Evolutionary conservation across 202 grass and related monocot genomes (phyloP).

Genomic region (Saccharum hybrid): DNA sequence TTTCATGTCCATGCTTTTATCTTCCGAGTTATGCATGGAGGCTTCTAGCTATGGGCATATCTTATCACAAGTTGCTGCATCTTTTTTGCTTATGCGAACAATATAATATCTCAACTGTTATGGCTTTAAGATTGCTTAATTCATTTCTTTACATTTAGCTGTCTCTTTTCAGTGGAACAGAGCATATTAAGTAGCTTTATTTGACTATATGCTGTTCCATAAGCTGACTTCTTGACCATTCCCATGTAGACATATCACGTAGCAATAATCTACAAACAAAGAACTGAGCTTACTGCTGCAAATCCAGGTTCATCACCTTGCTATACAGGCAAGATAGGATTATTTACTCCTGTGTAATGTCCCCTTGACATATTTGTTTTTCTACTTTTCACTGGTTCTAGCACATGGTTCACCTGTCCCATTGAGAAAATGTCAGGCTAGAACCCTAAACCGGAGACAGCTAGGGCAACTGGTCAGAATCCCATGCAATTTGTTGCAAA

Average conservation of each 20-base stretch:
- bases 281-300: slow-evolving; percentile 30
- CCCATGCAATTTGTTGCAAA: slow-evolving; percentile 5
- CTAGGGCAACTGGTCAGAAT: slow-evolving; percentile 26
- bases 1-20: background rate
- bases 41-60: slow-evolving; percentile 24
- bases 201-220: slow-evolving; percentile 45
- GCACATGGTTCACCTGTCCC: slow-evolving; percentile 18
- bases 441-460: slow-evolving; percentile 30
- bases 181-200: slow-evolving; percentile 34
- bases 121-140: background rate
- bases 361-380: slow-evolving; percentile 7
- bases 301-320: slow-evolving; percentile 33
- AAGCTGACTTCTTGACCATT: slow-evolving; percentile 47
- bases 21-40: background rate
- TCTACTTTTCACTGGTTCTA: background rate
- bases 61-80: slow-evolving; percentile 10
- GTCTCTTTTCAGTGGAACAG: slow-evolving; percentile 46
- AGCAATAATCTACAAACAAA: slow-evolving; percentile 37
- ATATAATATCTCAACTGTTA: background rate
- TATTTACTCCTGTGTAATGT: slow-evolving; percentile 27
- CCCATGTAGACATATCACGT: slow-evolving; percentile 31
- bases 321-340: slow-evolving; percentile 12
- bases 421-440: slow-evolving; percentile 31
- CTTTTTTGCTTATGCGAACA: slow-evolving; percentile 18
- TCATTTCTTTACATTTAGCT: slow-evolving; percentile 39